A percentile compares a stretch with the other conserved stretches of the same genome.
Evolutionary conservation across 495 filamentous ascomycete genomes (phyloP).

Genomic region (Entonaema liquescens): DNA sequence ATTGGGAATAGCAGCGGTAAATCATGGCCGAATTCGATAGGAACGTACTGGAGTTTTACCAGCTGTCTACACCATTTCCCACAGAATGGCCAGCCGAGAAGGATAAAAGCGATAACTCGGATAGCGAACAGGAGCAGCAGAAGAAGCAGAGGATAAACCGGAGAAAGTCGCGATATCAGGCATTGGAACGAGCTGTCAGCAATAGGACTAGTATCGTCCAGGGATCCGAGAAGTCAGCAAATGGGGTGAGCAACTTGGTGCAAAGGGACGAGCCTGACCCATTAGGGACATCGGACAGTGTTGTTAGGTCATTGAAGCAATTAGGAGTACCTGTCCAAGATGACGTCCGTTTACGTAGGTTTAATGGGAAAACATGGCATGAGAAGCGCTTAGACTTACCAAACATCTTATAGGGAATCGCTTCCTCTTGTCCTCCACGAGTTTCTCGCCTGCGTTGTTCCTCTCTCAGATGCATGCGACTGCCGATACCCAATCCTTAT

Average conservation of each 20-base stretch:
- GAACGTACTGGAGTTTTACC: constrained; percentile 87
- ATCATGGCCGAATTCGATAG: constrained; percentile 70
- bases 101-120: constrained; percentile 72
- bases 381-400: constrained; percentile 1
- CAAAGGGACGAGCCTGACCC: constrained; percentile 93
- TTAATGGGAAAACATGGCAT: neutral
- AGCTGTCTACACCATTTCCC: constrained; percentile 80
- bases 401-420: constrained; percentile 71
- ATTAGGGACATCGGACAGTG: constrained; percentile 79
- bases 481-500: constrained; percentile 79
- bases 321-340: constrained; percentile 85
- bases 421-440: constrained; percentile 93
- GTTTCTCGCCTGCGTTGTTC: constrained; percentile 91
- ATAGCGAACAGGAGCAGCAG: constrained; percentile 62
- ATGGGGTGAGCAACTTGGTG: constrained; percentile 75
- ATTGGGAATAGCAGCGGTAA: constrained; percentile 3
- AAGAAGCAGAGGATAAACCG: constrained; percentile 59
- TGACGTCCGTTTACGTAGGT: constrained; percentile 77
- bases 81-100: constrained; percentile 87
- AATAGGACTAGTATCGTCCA: constrained; percentile 70
- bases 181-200: constrained; percentile 77
- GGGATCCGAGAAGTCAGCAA: constrained; percentile 72
- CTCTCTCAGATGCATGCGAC: constrained; percentile 88
- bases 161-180: constrained; percentile 82
- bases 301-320: constrained; percentile 80